These are phyloP conservation scores for Alternaria conjuncta DNA, from an alignment of 2,329 filamentous ascomycete genomes.

Conservation along the genomic window DNA sequence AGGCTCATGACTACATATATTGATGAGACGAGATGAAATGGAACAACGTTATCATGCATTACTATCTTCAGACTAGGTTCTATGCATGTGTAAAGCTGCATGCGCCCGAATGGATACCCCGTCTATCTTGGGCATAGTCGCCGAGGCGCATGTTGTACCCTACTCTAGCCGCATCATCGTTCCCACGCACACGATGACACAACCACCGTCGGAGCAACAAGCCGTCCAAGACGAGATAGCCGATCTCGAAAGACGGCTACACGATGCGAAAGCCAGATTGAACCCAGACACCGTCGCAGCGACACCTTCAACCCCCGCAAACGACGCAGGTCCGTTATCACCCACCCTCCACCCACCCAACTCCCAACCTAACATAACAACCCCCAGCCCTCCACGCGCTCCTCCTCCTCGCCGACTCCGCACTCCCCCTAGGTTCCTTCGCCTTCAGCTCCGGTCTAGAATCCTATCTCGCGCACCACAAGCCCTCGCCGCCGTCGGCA, in stretches of 20 bases:
- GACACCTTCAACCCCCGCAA: slow-evolving; percentile 16
- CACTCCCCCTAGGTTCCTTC: slow-evolving; percentile 83
- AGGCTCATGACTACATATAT: slow-evolving; percentile 19
- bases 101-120: neutral
- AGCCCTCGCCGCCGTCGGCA: slow-evolving; percentile 37
- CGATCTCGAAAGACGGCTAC: slow-evolving; percentile 61
- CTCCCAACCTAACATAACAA: slow-evolving; percentile 9
- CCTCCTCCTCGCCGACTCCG: slow-evolving; percentile 79
- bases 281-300: slow-evolving; percentile 34
- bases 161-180: slow-evolving; percentile 14
- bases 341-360: neutral
- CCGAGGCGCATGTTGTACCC: slow-evolving; percentile 25
- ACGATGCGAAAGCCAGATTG: slow-evolving; percentile 56
- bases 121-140: slow-evolving; percentile 20
- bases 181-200: slow-evolving; percentile 33
- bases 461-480: slow-evolving; percentile 77
- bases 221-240: slow-evolving; percentile 61
- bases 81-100: slow-evolving; percentile 1
- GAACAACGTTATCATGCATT: neutral
- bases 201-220: slow-evolving; percentile 27
- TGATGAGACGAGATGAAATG: slow-evolving; percentile 1
- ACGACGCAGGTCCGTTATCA: slow-evolving; percentile 24
- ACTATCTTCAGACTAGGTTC: neutral
- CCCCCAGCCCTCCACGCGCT: slow-evolving; percentile 65
- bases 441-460: slow-evolving; percentile 84